Evolutionary conservation across 208 protist species (phyloP).

Genomic region (Leptomonas pyrrhocoris): DNA sequence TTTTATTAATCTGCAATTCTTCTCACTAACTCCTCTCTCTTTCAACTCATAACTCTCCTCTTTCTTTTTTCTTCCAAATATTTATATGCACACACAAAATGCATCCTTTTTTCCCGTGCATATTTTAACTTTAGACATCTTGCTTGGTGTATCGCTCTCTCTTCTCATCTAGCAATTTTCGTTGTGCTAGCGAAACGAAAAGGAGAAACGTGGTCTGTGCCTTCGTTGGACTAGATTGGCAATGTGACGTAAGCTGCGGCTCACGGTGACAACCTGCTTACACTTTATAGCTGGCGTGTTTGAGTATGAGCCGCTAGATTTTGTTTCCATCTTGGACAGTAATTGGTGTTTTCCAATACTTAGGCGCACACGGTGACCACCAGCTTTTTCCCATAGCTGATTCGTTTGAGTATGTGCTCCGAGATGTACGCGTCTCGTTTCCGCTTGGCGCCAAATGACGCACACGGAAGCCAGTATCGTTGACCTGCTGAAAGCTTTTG

Average conservation of each 20-base stretch:
- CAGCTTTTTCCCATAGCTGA: slow-evolving; percentile 11
- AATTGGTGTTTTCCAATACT: no score
- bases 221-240: background rate
- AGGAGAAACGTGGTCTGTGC: background rate
- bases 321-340: background rate
- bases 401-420: slow-evolving; percentile 19
- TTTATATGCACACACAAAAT: no score
- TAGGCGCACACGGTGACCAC: slow-evolving; percentile 12
- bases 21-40: no score
- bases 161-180: background rate
- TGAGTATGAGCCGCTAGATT: slow-evolving; percentile 25
- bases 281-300: slow-evolving; percentile 8
- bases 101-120: no score
- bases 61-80: no score
- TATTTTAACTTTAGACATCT: no score
- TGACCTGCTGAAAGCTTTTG: background rate
- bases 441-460: background rate
- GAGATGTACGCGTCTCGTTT: background rate
- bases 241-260: background rate
- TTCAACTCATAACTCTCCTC: no score
- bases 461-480: no score
- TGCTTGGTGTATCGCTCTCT: background rate
- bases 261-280: slow-evolving; percentile 22
- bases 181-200: background rate
- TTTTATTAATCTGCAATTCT: no score